A percentile compares a stretch with the other conserved stretches of the same genome.
Conservation (phyloP, 768 basidiomycete species). For the Neoboletus magnificus region DNA sequence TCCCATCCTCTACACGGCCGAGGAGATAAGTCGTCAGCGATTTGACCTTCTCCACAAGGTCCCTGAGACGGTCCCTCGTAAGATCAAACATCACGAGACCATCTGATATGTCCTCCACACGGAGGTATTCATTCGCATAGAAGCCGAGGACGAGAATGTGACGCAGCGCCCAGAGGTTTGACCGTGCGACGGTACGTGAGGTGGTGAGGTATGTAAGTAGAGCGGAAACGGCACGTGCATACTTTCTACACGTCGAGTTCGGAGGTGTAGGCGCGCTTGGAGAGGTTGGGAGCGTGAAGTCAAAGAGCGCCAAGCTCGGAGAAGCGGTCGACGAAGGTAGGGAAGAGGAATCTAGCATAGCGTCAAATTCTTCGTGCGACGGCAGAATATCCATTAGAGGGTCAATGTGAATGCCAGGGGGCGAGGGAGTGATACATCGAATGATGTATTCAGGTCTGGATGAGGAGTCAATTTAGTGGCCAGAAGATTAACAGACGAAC, state of each 20-base stretch:
- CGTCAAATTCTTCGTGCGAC: slow-evolving; percentile 41
- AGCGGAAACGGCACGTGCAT: slow-evolving; percentile 59
- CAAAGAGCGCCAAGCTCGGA: slow-evolving; percentile 55
- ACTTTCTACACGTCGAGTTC: slow-evolving; percentile 31
- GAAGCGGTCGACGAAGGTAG: slow-evolving; percentile 48
- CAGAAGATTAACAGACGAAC: neutral
- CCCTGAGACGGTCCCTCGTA: slow-evolving; percentile 28
- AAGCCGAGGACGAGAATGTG: slow-evolving; percentile 63
- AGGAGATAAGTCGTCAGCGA: slow-evolving; percentile 65
- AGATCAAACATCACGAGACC: slow-evolving; percentile 40
- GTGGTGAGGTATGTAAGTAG: slow-evolving; percentile 52
- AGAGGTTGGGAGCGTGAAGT: slow-evolving; percentile 53
- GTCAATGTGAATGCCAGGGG: slow-evolving; percentile 38
- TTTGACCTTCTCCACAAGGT: slow-evolving; percentile 44
- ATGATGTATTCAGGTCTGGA: slow-evolving; percentile 49
- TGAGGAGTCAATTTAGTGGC: neutral
- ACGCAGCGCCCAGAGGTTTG: slow-evolving; percentile 62
- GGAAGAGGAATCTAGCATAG: slow-evolving; percentile 37
- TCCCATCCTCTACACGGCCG: slow-evolving; percentile 41
- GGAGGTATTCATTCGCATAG: slow-evolving; percentile 60
- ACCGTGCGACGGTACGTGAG: slow-evolving; percentile 58
- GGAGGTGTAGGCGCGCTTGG: slow-evolving; percentile 19
- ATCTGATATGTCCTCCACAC: slow-evolving; percentile 47
- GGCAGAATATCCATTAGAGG: slow-evolving; percentile 54
- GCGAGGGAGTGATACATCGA: slow-evolving; percentile 32